phyloP scores from a whole-genome alignment of 139 green algal species.

The Chlamydomonas incerta region DNA sequence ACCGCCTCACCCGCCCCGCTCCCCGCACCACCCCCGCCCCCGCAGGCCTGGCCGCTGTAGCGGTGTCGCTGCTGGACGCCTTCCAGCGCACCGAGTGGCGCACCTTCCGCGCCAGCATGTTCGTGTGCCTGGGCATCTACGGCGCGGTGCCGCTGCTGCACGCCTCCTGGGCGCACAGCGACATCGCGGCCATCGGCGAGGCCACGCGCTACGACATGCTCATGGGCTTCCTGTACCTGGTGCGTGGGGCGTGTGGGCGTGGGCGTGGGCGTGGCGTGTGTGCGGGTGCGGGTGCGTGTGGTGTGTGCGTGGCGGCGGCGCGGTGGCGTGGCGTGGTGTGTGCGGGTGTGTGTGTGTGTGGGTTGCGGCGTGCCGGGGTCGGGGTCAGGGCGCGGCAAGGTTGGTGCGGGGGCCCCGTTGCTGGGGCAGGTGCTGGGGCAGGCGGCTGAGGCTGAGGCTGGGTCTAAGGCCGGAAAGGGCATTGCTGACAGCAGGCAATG shows the following conservation, averaged over 20 bases:
- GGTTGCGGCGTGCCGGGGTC: no score
- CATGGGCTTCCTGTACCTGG: constrained; percentile 92
- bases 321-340: no score
- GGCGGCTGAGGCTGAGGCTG: no score
- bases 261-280: no score
- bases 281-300: no score
- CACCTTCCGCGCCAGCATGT: constrained; percentile 55
- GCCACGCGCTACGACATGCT: constrained; percentile 74
- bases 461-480: no score
- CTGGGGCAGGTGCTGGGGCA: no score
- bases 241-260: constrained; percentile 44
- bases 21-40: neutral
- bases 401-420: no score
- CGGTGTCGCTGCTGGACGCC: constrained; percentile 51
- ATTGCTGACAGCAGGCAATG: no score
- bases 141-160: constrained; percentile 89
- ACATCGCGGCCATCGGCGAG: constrained; percentile 55
- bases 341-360: no score
- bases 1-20: neutral
- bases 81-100: constrained; percentile 56
- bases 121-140: constrained; percentile 80
- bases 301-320: no score
- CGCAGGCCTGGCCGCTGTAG: constrained; percentile 31
- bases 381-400: no score
- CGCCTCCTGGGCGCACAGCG: constrained; percentile 52